These are phyloP conservation scores for Aspergillus sclerotiicarbonarius DNA, from an alignment of 495 filamentous ascomycete species.

Conservation along the genomic window DNA sequence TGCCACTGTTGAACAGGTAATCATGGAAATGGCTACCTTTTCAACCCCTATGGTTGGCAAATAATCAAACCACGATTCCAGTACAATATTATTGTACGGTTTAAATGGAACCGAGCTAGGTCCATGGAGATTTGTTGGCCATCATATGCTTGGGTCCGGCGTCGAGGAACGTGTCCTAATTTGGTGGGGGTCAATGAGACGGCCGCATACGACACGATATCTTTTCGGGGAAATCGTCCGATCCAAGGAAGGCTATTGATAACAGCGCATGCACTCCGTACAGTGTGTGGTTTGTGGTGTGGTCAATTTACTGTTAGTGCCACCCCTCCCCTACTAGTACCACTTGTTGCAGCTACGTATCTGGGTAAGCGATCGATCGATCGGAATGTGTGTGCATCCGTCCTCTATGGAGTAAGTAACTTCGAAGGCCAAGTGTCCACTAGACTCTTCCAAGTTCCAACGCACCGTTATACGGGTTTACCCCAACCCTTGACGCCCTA, in stretches of 20 bases:
- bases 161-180: constrained; percentile 1
- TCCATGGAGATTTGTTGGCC: not conserved
- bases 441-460: constrained; percentile 1
- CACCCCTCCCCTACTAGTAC: not conserved
- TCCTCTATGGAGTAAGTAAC: constrained; percentile 5
- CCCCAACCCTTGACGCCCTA: not conserved
- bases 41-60: not conserved
- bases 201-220: constrained; percentile 9
- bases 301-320: constrained; percentile 1
- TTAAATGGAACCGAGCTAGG: not conserved
- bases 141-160: not conserved
- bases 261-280: not conserved
- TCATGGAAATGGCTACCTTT: not conserved
- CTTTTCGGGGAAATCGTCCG: constrained; percentile 16
- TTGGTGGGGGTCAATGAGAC: constrained; percentile 3
- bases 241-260: constrained; percentile 7
- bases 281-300: not conserved
- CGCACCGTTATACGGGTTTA: constrained; percentile 4
- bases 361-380: constrained; percentile 9
- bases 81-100: not conserved
- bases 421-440: constrained; percentile 1
- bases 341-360: constrained; percentile 1
- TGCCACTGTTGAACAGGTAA: constrained; percentile 8
- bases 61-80: not conserved
- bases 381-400: constrained; percentile 9